Conservation (phyloP, 2,329 filamentous ascomycete genomes). For the Ophiocordyceps australis region DNA sequence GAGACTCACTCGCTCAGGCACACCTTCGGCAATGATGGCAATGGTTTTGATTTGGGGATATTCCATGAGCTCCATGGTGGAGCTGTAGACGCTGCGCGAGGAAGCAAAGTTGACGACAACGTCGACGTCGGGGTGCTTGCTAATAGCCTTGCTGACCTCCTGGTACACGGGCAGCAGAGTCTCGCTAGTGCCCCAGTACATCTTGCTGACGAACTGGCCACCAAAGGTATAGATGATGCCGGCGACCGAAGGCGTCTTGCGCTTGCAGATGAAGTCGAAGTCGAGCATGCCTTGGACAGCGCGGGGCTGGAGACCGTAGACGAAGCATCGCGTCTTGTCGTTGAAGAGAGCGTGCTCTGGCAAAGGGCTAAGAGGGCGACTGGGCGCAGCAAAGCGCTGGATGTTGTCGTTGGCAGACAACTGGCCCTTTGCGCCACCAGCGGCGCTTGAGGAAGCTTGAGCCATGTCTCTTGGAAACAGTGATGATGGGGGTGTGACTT, state of each 20-base stretch:
- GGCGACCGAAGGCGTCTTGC: slow-evolving; percentile 84
- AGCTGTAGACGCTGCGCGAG: slow-evolving; percentile 94
- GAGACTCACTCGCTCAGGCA: slow-evolving; percentile 74
- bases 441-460: slow-evolving; percentile 25
- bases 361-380: slow-evolving; percentile 77
- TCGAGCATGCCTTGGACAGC: slow-evolving; percentile 89
- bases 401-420: slow-evolving; percentile 95
- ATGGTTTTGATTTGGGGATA: slow-evolving; percentile 95
- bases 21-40: slow-evolving; percentile 98
- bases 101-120: slow-evolving; percentile 99
- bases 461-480: too few species aligned
- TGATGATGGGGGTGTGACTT: too few species aligned
- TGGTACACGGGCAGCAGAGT: slow-evolving; percentile 98
- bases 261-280: slow-evolving; percentile 99
- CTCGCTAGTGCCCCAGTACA: slow-evolving; percentile 99
- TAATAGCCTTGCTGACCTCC: slow-evolving; percentile 75
- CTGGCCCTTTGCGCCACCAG: slow-evolving; percentile 30
- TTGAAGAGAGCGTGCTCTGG: slow-evolving; percentile 88
- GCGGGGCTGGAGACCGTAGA: slow-evolving; percentile 96
- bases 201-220: slow-evolving; percentile 99
- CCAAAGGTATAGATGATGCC: slow-evolving; percentile 99
- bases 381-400: slow-evolving; percentile 83
- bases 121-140: slow-evolving; percentile 94
- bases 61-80: slow-evolving; percentile 97
- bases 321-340: slow-evolving; percentile 98